Conservation (phyloP, 2,329 filamentous ascomycete species). For the Huntiella savannae region DNA sequence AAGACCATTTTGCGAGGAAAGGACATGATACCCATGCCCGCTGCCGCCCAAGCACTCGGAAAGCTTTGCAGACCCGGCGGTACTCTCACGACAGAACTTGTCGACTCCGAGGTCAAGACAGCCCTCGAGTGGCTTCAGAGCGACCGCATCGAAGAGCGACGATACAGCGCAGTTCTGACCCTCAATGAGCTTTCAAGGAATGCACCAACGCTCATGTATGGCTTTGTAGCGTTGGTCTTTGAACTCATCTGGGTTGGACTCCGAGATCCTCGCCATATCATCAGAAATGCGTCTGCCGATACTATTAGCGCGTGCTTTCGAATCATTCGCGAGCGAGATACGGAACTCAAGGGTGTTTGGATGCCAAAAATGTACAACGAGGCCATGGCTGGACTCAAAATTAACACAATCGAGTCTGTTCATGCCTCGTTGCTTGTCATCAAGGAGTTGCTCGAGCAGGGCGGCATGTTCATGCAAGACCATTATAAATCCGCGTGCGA, state of each 20-base stretch:
- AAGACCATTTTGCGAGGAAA: slow-evolving; percentile 76
- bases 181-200: slow-evolving; percentile 80
- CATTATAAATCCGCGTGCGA: slow-evolving; percentile 86
- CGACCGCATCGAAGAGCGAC: slow-evolving; percentile 77
- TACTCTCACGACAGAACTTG: slow-evolving; percentile 81
- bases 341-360: slow-evolving; percentile 69
- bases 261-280: slow-evolving; percentile 74
- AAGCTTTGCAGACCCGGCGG: slow-evolving; percentile 83
- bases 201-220: slow-evolving; percentile 87
- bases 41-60: slow-evolving; percentile 73
- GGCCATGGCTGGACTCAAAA: slow-evolving; percentile 58
- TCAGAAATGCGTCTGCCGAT: slow-evolving; percentile 78
- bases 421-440: slow-evolving; percentile 89
- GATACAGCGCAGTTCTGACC: slow-evolving; percentile 83
- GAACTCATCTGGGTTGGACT: slow-evolving; percentile 93
- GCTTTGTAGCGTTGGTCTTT: slow-evolving; percentile 86
- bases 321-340: slow-evolving; percentile 85
- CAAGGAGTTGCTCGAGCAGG: slow-evolving; percentile 81
- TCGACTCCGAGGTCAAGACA: slow-evolving; percentile 91
- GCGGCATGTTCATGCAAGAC: slow-evolving; percentile 98
- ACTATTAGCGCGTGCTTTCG: slow-evolving; percentile 89
- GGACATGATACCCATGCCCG: slow-evolving; percentile 77
- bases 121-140: slow-evolving; percentile 94
- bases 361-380: slow-evolving; percentile 84
- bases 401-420: slow-evolving; percentile 66